Conservation (phyloP, 2,329 filamentous ascomycete genomes). For the Colletotrichum scovillei region DNA sequence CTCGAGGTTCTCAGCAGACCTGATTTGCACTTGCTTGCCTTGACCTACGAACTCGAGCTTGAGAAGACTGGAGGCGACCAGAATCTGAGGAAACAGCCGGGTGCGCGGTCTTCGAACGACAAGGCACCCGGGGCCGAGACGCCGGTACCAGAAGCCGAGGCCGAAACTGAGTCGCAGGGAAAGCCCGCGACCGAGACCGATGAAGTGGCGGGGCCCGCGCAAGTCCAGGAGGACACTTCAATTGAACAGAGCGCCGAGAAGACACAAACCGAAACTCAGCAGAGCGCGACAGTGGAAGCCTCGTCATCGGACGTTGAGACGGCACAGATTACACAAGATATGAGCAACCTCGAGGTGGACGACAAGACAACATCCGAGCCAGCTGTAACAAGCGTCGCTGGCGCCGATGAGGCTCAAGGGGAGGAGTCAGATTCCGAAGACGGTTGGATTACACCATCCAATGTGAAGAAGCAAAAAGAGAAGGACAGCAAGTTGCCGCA, state of each 20-base stretch:
- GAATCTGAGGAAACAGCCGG: constrained; percentile 81
- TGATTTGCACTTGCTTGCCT: constrained; percentile 88
- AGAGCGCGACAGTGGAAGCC: constrained; percentile 18
- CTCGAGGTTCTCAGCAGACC: constrained; percentile 86
- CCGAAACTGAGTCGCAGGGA: constrained; percentile 39
- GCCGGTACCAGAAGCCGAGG: neutral
- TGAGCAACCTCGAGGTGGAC: constrained; percentile 35
- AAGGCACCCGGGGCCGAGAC: constrained; percentile 61
- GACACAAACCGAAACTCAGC: constrained; percentile 7
- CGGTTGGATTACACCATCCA: constrained; percentile 94
- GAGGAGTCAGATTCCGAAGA: constrained; percentile 68
- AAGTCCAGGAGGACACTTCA: constrained; percentile 1
- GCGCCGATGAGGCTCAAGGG: constrained; percentile 44
- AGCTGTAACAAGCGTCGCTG: constrained; percentile 36
- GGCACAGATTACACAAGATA: constrained; percentile 8
- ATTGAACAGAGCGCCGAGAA: constrained; percentile 13
- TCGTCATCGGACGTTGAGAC: constrained; percentile 19
- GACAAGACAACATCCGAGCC: constrained; percentile 29
- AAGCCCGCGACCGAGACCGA: constrained; percentile 39
- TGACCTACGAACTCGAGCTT: constrained; percentile 94
- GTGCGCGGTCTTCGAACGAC: constrained; percentile 82
- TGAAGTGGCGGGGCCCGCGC: constrained; percentile 18
- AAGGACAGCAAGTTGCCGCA: constrained; percentile 65
- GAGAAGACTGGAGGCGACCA: constrained; percentile 92
- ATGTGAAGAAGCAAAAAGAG: constrained; percentile 86